Evolutionary conservation across 2,329 filamentous ascomycete genomes (phyloP).

Genomic region (Ilyonectria sp.): DNA sequence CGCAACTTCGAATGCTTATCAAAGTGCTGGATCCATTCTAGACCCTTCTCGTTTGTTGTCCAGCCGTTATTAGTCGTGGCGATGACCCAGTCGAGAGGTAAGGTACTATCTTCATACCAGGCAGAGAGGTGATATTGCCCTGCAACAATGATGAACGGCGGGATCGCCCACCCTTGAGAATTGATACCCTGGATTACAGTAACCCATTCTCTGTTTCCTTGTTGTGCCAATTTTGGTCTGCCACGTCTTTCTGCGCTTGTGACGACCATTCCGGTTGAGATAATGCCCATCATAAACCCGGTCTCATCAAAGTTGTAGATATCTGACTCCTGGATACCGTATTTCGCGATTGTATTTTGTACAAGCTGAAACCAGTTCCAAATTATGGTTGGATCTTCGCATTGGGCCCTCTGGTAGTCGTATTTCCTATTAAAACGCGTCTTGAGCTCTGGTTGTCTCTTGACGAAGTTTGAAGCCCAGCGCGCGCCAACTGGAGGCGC

Average conservation of each 20-base stretch:
- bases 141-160: background rate
- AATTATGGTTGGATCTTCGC: no score
- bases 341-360: constrained; percentile 3
- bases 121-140: background rate
- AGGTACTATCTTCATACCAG: background rate
- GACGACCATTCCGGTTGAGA: background rate
- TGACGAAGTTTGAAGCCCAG: background rate
- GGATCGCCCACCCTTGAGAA: constrained; percentile 1
- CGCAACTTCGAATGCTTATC: background rate
- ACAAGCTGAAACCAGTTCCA: no score
- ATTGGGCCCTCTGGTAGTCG: no score
- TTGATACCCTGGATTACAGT: constrained; percentile 3
- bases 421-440: background rate
- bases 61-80: background rate
- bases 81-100: background rate
- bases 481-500: no score
- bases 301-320: constrained; percentile 9
- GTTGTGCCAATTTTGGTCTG: background rate
- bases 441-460: background rate
- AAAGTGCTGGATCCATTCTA: background rate
- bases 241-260: background rate
- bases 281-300: constrained; percentile 10
- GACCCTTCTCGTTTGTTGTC: background rate
- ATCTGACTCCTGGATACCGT: background rate
- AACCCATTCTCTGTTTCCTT: background rate